Base-by-base conservation (phyloP, 2,329 filamentous ascomycete genomes). In the Reticulascus tulasneorum region DNA sequence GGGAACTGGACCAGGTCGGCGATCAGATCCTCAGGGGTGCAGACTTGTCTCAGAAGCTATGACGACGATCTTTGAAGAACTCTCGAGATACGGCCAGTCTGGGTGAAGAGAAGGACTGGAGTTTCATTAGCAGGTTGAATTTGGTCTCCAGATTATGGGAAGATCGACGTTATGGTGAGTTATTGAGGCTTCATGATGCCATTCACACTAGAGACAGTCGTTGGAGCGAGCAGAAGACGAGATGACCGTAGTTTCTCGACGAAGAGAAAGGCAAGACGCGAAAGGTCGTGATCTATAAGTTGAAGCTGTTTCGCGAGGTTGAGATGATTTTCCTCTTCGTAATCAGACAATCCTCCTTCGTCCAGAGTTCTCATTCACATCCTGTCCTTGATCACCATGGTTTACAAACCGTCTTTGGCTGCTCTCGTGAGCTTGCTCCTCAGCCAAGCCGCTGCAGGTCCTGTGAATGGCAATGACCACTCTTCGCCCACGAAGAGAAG, bases 401-500 rank as follows among this genome's bases (percentile, higher is more conserved):
- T 29, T 13, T 29, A 19, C n/a, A 21, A 28, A 16, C 17, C 18
- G 15, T 29, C n/a, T 7, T 9, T 16, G 13, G 23, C 10, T 12
- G 30, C 35, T 26, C 16, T 38, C 20, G 19, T 21, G 19, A n/a
- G 35, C 19, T 12, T 35, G 8, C n/a, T 38, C 19, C 30, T 28
- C 11, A 33, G 23, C 18, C 11, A 24, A 6, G 25, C 2, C n/a
- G 10, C n/a, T 27, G 25, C 23, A 16, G 24, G 24, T 7, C 36
- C 31, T 7, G 16, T 38, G 16, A 38, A 38, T 7, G n/a, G 8
- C 23, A 38, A 38, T 9, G 24, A 35, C 3, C 20, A 29, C 20
- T 27, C 46, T 18, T 23, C 21, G 7, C 20, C 13, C 50, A 38
- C 42, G 17, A 35, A 29, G 13, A 29, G 36, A 24, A 17, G 20